Evolutionary conservation across 305 asterid species (phyloP).

Genomic region (Withania somnifera): DNA sequence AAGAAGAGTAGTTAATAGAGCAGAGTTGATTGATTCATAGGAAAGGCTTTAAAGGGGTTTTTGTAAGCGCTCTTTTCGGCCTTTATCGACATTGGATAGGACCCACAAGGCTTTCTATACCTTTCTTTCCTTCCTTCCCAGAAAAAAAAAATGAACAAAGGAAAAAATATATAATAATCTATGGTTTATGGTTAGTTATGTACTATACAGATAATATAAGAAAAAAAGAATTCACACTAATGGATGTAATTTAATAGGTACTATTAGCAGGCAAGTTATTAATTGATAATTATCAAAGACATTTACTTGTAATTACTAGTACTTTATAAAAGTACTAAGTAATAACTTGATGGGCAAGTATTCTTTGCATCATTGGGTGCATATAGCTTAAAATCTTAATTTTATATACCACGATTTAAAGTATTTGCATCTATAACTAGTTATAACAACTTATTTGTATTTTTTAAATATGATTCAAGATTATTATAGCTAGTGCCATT

Average conservation of each 20-base stretch:
- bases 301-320: neutral
- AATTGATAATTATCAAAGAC: neutral
- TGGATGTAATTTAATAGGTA: neutral
- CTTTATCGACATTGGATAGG: conserved; percentile 31
- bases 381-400: neutral
- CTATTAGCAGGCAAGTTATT: neutral
- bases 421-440: neutral
- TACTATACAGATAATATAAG: neutral
- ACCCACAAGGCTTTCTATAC: conserved; percentile 32
- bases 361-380: neutral
- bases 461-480: neutral
- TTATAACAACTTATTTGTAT: neutral
- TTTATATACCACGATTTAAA: neutral
- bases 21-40: neutral
- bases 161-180: neutral
- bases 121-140: conserved; percentile 18
- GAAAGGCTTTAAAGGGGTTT: conserved; percentile 15
- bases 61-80: conserved; percentile 52
- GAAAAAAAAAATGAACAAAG: neutral
- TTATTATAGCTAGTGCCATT: neutral
- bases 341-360: neutral
- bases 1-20: neutral
- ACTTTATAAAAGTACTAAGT: neutral
- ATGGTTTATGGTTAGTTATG: neutral
- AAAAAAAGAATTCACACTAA: neutral